Evolutionary conservation across 2,329 filamentous ascomycete species (phyloP).

Genomic region (Cladosporium oxysporum): DNA sequence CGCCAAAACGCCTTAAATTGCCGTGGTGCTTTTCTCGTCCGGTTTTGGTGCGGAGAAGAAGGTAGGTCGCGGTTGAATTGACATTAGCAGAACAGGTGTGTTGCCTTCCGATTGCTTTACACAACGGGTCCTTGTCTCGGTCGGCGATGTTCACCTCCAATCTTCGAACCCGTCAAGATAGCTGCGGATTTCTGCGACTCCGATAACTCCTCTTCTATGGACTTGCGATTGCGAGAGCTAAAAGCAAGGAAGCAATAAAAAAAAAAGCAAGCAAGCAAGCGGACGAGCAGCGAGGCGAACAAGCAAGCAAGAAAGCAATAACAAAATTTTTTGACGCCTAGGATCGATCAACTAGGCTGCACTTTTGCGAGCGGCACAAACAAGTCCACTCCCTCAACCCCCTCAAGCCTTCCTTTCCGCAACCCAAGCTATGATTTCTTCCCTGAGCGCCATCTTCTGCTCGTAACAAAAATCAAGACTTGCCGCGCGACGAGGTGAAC

Average conservation of each 20-base stretch:
- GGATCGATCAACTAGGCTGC: background rate
- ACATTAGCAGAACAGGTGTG: background rate
- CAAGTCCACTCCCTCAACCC: background rate
- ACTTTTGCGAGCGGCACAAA: background rate
- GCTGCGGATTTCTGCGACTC: background rate
- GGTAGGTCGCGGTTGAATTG: background rate
- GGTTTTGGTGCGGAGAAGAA: background rate
- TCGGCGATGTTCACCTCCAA: background rate
- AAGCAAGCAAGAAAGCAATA: background rate
- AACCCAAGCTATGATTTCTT: background rate
- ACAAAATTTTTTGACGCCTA: background rate
- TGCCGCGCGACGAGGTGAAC: background rate
- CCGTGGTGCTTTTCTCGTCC: too few relatives aligned
- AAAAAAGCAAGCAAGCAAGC: background rate
- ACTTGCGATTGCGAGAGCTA: background rate
- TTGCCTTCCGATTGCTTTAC: too few relatives aligned
- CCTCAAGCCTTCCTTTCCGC: background rate
- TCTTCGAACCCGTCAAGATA: background rate
- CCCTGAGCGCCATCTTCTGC: background rate
- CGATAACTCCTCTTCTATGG: background rate
- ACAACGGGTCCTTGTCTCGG: background rate
- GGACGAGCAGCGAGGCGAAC: background rate
- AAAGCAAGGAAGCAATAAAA: background rate
- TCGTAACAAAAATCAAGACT: background rate
- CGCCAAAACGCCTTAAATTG: background rate